Base-by-base conservation (phyloP, 2,329 filamentous ascomycete genomes). In the Trichophyton equinum region DNA sequence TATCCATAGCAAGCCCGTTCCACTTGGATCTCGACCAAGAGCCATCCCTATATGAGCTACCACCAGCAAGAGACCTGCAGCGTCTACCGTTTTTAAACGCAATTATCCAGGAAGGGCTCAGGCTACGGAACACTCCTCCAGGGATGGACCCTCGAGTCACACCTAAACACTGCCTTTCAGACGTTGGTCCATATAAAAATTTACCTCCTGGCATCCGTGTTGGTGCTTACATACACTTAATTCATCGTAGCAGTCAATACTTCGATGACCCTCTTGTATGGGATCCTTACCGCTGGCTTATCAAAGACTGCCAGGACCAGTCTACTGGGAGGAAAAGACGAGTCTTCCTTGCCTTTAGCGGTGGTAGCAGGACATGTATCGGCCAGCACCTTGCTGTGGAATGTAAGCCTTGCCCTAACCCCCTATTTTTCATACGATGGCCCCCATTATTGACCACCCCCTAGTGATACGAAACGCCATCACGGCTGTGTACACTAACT, bases 21-120 rank as follows among this genome's bases (percentile, higher is more conserved):
- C n/a, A 22, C 13, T 55, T 58, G 60, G 40, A 44, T 20, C 11
- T 7, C 4, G n/a, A 18, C 15, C 13, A 44, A 44, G 6, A 18
- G 15, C 15, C 13, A 4, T 44, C 40, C 15, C n/a, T 5, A 18
- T 3, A 44, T n/a, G 40, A n/a, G n/a, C 40, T 44, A 27, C 61
- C 61, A 4, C 44, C 55, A 2, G 40, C 59, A 13, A 44, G 57
- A 18, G 33, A 40, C 30, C 58, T 62, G 15, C 58, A 62, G 36
- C 51, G 55, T 25, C 30, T 62, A n/a, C 58, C 61, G 27, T 56
- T 60, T 13, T 44, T 62, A n/a, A 62, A 62, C 25, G 61, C 61
- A 46, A 40, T 60, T 4, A 62, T 62, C 25, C 58, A 47, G 30
- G 61, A 62, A 58, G 58, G 58, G 27, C 61, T 62, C 18, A 58